phyloP scores from a whole-genome alignment of 345 rosid species.

The Gynandropsis gynandra region DNA sequence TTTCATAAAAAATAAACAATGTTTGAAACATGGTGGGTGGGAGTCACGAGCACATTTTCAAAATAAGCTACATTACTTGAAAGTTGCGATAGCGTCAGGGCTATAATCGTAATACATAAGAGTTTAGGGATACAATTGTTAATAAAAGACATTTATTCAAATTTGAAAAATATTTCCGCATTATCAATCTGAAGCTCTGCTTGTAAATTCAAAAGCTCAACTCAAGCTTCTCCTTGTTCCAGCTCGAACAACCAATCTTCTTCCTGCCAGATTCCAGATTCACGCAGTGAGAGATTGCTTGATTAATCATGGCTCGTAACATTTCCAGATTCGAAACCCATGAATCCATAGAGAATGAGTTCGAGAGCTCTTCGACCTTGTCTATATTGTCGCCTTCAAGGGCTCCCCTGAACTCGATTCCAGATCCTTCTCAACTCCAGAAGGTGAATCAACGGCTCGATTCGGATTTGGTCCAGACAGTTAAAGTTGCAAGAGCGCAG shows the following conservation, averaged over 20 bases:
- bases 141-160: too few species aligned
- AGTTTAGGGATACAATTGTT: too few species aligned
- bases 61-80: background rate
- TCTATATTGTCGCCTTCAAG: constrained; percentile 54
- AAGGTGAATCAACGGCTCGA: constrained; percentile 27
- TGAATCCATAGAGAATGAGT: constrained; percentile 61
- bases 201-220: constrained; percentile 11
- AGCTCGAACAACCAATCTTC: constrained; percentile 14
- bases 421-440: constrained; percentile 63
- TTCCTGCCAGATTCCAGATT: constrained; percentile 11
- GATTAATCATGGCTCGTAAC: constrained; percentile 26
- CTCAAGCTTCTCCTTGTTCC: constrained; percentile 5
- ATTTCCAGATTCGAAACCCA: constrained; percentile 23
- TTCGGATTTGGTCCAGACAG: constrained; percentile 29
- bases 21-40: too few species aligned
- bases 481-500: constrained; percentile 25
- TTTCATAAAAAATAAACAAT: too few species aligned
- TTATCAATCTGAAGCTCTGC: too few species aligned
- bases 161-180: too few species aligned
- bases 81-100: constrained; percentile 6
- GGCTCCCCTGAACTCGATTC: constrained; percentile 64
- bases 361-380: constrained; percentile 31
- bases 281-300: constrained; percentile 33
- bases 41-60: too few species aligned
- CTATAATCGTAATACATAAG: too few species aligned